Evolutionary conservation across 2,329 filamentous ascomycete species (phyloP).

Genomic region (Penicillium crustosum): DNA sequence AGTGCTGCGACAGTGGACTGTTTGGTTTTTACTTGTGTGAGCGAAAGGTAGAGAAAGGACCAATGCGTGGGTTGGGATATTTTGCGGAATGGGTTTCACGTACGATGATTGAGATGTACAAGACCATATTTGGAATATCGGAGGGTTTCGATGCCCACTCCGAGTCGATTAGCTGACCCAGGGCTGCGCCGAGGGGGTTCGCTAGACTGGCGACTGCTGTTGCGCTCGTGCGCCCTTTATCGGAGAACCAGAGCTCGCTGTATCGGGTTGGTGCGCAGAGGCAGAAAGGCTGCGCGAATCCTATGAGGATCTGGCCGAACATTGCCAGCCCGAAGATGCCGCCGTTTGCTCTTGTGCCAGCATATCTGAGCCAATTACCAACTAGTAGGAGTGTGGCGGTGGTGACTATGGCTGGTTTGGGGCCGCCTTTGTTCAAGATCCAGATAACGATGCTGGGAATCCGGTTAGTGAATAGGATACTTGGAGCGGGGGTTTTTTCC

Average conservation of each 20-base stretch:
- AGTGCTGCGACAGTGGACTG: conserved; percentile 64
- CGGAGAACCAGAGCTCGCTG: conserved; percentile 92
- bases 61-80: not conserved
- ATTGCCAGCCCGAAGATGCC: conserved; percentile 75
- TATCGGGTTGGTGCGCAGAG: conserved; percentile 86
- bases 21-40: not conserved
- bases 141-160: conserved; percentile 64
- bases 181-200: conserved; percentile 84
- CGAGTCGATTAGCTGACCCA: conserved; percentile 84
- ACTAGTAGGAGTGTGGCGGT: conserved; percentile 71
- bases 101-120: conserved; percentile 82
- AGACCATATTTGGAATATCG: conserved; percentile 76
- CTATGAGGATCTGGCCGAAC: conserved; percentile 88
- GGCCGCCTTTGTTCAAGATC: conserved; percentile 72
- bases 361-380: conserved; percentile 92
- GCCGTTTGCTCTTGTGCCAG: conserved; percentile 58
- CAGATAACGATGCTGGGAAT: conserved; percentile 61
- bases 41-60: not conserved
- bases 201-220: conserved; percentile 82
- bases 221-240: conserved; percentile 76
- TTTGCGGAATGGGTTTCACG: conserved; percentile 33
- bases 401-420: conserved; percentile 72
- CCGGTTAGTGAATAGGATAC: not conserved
- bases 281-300: conserved; percentile 88
- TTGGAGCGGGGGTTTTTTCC: not conserved